Base-by-base conservation (phyloP, 169 alveolate genomes). In the Plasmodium knowlesi region DNA sequence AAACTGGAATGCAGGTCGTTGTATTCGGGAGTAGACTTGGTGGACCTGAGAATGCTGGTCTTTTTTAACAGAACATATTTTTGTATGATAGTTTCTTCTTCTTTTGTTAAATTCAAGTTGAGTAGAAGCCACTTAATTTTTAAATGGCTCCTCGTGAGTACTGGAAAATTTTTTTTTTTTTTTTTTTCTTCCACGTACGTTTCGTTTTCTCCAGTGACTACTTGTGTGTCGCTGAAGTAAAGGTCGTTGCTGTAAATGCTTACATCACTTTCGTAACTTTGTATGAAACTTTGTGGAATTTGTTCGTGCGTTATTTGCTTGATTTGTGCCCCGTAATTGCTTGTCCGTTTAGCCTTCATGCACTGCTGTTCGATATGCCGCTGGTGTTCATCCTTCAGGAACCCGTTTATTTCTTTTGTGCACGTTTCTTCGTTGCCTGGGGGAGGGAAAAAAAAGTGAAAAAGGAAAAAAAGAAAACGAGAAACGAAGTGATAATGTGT, bases 71-170 rank as follows among this genome's bases (percentile, higher is more conserved):
- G 61, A 1, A 86, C 93, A 73, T 86, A 86, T 76, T 86, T 86
- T 54, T 76, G 79, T 76, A 86, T 76, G 28, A 86, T n/a, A 5
- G n/a, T 16, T 86, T 86, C 93, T 74, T 86, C 93, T 1, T 76
- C 93, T 16, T 86, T 86, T 86, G 78, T 86, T 74, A 86, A 86
- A 53, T 86, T 86, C 67, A 86, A 74, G 28, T 86, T 86, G 71
- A 86, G 71, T 50, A 86, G 32, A n/a, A 86, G 67, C 93, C 93
- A 86, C 80, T 86, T 86, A 46, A 86, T 76, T 86, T 86, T 86
- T 86, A 86, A 86, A 74, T 86, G 54, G 41, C 80, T 86, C 76
- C 93, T 54, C 34, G 84, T 86, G 19, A 76, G 14, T 16, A 54
- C 25, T 3, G 61, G 5, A 1, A 9, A 32, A 6, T 19, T 3